Evolutionary conservation across 2,329 filamentous ascomycete species (phyloP).

Genomic region (Huntiella bhutanensis): DNA sequence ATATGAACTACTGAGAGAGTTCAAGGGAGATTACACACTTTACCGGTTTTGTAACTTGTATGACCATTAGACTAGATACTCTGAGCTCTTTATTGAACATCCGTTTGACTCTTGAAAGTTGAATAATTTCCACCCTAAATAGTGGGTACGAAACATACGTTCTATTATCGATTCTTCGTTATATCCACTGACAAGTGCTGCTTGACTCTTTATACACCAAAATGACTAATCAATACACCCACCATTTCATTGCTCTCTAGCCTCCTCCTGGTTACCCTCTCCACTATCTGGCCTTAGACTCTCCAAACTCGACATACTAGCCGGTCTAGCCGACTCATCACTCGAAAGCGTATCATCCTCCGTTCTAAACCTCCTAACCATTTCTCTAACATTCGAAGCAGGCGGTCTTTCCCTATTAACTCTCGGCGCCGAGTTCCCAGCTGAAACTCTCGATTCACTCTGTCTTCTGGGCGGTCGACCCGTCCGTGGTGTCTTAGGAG

Average conservation of each 20-base stretch:
- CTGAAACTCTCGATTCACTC: neutral
- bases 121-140: too few relatives aligned
- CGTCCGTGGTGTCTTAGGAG: constrained; percentile 2
- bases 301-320: constrained; percentile 5
- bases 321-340: constrained; percentile 2
- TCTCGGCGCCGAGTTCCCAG: neutral
- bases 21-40: too few relatives aligned
- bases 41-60: too few relatives aligned
- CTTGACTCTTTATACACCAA: neutral
- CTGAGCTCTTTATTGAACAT: too few relatives aligned
- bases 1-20: too few relatives aligned
- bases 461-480: neutral
- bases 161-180: neutral
- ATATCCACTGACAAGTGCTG: neutral
- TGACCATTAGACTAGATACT: too few relatives aligned
- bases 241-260: neutral
- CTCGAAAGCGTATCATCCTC: neutral
- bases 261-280: neutral
- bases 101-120: too few relatives aligned
- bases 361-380: constrained; percentile 1
- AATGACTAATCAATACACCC: neutral
- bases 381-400: constrained; percentile 1
- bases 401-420: neutral
- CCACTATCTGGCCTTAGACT: neutral
- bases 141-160: neutral